These are phyloP conservation scores for Rhodamnia argentea DNA, from an alignment of 345 rosid species.

Conservation along the genomic window DNA sequence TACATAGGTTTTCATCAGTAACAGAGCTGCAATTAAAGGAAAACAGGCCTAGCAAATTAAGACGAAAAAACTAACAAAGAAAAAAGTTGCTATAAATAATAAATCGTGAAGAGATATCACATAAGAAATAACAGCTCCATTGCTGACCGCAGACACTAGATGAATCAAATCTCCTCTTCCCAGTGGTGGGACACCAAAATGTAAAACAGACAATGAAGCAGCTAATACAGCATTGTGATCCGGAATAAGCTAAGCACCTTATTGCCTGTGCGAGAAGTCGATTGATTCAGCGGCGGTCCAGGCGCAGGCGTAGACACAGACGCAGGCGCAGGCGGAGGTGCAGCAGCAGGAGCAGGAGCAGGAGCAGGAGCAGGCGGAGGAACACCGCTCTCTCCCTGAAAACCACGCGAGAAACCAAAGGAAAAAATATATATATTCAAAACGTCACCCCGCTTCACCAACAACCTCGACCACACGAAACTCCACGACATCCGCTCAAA, in stretches of 20 bases:
- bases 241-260: slow-evolving; percentile 15
- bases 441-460: not conserved
- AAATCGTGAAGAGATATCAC: not conserved
- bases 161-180: not conserved
- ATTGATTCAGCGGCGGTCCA: slow-evolving; percentile 13
- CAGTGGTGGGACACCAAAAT: not conserved
- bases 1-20: not conserved
- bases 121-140: not conserved
- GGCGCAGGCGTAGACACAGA: not conserved
- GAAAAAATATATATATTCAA: not conserved
- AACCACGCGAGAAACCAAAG: not conserved
- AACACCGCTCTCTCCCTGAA: slow-evolving; percentile 33
- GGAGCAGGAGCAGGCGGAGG: slow-evolving; percentile 20
- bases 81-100: not conserved
- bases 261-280: slow-evolving; percentile 39
- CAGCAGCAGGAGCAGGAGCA: not conserved
- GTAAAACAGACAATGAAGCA: not conserved
- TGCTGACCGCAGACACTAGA: not conserved
- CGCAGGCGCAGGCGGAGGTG: not conserved
- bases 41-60: not conserved
- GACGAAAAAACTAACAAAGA: not conserved
- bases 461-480: not conserved
- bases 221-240: not conserved
- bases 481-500: not conserved
- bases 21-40: not conserved